Evolutionary conservation across 2,329 filamentous ascomycete species (phyloP), one percentile per base, ranked within the genome.

Genomic region (Fusarium sp.): DNA sequence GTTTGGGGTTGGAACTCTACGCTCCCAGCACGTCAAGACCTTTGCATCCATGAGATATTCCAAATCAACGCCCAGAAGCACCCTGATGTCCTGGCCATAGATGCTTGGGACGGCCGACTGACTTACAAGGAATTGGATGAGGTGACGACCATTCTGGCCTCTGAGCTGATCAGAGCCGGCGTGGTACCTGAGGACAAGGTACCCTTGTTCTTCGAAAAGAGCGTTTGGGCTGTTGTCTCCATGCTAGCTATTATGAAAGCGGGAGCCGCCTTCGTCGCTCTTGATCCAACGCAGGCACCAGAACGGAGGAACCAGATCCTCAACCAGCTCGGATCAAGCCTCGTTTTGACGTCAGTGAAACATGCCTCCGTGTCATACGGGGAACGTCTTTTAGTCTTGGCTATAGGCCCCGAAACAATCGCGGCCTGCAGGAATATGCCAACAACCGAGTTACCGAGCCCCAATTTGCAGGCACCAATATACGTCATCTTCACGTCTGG

Each of bases 401-500:
- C 43, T 44, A 44, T 44, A 26, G 15, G 26, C n/a, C n/a, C 5
- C 28, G 24, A 32, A 20, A 32, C 41, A 13, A 24, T 44, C 6
- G 22, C 17, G 10, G 13, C 41, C 13, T 46, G 17, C n/a, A 9
- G 17, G n/a, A n/a, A 44, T 17, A 19, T 17, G 28, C 41, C 14
- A 26, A 7, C 41, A 44, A 22, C 17, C 3, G 13, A 44, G 17
- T 5, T 35, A 6, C 32, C 51, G 14, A 44, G n/a, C 3, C 22
- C 41, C 41, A 28, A 26, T 28, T 44, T 47, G 5, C 20, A 26
- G 2, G 41, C 44, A 14, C 20, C 45, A 1, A 26, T 43, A 0
- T 75, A 77, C 46, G 82, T 84, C 62, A 82, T 86, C 68, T 87
- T 86, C 71, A 87, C 86, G 6, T 87, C 84, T 4, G 86, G 86